Conservation (phyloP, 2,329 filamentous ascomycete species). For the Lizonia empirigonia region DNA sequence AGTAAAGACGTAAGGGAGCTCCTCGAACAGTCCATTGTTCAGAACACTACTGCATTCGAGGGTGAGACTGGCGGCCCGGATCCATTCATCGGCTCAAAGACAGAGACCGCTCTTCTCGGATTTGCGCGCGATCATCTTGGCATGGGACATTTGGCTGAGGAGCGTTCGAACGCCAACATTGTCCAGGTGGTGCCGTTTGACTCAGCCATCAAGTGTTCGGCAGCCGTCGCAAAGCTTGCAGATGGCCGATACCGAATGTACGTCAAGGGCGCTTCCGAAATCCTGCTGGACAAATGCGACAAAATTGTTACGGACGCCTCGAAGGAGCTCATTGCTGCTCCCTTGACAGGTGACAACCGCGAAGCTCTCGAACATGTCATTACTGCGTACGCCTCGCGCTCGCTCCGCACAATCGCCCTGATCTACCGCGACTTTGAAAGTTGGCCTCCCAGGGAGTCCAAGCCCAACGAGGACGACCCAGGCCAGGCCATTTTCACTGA, state of each 20-base stretch:
- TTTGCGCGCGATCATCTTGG: constrained; percentile 71
- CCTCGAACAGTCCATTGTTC: constrained; percentile 61
- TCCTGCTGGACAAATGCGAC: constrained; percentile 55
- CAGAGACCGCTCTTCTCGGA: constrained; percentile 74
- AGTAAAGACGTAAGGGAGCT: constrained; percentile 60
- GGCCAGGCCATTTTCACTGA: constrained; percentile 69
- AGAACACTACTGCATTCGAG: constrained; percentile 52
- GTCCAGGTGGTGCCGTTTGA: constrained; percentile 65
- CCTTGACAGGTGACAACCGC: constrained; percentile 63
- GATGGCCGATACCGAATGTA: constrained; percentile 63
- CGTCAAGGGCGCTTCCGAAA: constrained; percentile 59
- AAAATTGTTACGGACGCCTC: constrained; percentile 64
- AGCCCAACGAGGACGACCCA: constrained; percentile 65
- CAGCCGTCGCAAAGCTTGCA: constrained; percentile 62
- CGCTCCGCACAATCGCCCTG: constrained; percentile 82
- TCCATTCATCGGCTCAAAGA: constrained; percentile 76
- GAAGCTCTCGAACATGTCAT: constrained; percentile 70
- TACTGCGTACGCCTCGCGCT: constrained; percentile 76
- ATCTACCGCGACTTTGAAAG: constrained; percentile 82
- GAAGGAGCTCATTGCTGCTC: constrained; percentile 59
- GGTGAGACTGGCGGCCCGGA: constrained; percentile 48
- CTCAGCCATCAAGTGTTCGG: constrained; percentile 72
- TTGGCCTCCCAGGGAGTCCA: constrained; percentile 72
- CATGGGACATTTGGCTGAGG: constrained; percentile 65
- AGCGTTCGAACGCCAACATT: constrained; percentile 66